Conservation (phyloP, 2,329 filamentous ascomycete genomes). For the Coniochaeta sp. region DNA sequence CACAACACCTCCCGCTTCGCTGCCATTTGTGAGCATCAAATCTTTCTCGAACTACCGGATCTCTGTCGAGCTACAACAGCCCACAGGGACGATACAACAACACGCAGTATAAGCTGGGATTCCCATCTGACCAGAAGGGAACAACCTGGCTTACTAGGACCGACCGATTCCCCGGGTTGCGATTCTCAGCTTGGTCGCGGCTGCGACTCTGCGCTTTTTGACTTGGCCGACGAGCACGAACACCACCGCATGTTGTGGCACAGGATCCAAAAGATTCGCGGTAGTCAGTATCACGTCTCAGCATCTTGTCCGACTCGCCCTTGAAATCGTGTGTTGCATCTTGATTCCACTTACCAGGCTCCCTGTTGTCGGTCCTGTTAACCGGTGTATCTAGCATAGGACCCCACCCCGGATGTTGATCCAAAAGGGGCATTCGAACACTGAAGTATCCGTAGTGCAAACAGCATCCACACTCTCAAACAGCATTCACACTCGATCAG, state of each 20-base stretch:
- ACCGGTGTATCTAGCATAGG: background rate
- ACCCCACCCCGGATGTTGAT: background rate
- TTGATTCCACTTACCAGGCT: conserved; percentile 7
- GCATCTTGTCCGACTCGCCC: conserved; percentile 40
- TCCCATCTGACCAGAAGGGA: background rate
- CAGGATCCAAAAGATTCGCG: conserved; percentile 34
- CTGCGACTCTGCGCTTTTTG: conserved; percentile 33
- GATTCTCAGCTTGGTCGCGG: background rate
- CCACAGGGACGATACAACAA: background rate
- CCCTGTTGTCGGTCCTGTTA: background rate
- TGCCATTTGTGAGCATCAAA: conserved; percentile 27
- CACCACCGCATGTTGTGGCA: conserved; percentile 43
- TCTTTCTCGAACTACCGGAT: conserved; percentile 21
- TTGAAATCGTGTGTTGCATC: conserved; percentile 23
- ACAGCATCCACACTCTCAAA: background rate
- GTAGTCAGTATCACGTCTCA: conserved; percentile 41
- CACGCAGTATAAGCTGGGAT: background rate
- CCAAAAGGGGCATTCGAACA: background rate
- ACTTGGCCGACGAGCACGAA: conserved; percentile 34
- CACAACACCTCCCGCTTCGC: conserved; percentile 36
- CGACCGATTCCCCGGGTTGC: background rate
- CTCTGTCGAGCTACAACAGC: background rate
- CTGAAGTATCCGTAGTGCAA: background rate
- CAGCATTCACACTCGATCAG: background rate
- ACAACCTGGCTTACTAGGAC: background rate